A percentile compares a stretch with the other conserved stretches of the same genome.
These are phyloP conservation scores for Blastobotrys proliferans DNA, from an alignment of 1,139 yeast genomes.

Conservation along the genomic window DNA sequence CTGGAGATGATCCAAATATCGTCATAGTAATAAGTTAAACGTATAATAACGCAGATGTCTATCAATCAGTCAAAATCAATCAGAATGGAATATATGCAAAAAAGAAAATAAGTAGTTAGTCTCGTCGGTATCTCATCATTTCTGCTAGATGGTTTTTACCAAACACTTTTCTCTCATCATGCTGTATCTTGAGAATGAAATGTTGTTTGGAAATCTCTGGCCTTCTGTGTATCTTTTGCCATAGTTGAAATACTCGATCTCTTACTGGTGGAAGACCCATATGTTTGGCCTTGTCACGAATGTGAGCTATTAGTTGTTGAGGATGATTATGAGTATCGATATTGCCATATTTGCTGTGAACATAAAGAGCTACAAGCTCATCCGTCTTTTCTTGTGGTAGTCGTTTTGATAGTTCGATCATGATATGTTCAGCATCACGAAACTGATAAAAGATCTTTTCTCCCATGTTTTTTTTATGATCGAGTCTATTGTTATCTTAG, in stretches of 20 bases:
- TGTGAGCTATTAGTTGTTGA: not conserved
- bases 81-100: no score
- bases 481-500: slow-evolving; percentile 2
- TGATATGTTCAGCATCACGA: slow-evolving; percentile 20
- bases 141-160: slow-evolving; percentile 21
- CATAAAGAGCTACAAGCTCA: slow-evolving; percentile 18
- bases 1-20: not conserved
- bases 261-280: slow-evolving; percentile 20
- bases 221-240: slow-evolving; percentile 19
- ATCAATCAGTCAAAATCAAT: no score
- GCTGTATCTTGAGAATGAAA: slow-evolving; percentile 18
- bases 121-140: slow-evolving; percentile 12
- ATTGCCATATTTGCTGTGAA: slow-evolving; percentile 21
- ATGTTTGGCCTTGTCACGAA: slow-evolving; percentile 12
- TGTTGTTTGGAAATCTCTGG: slow-evolving; percentile 19
- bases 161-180: slow-evolving; percentile 19
- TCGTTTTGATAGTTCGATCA: slow-evolving; percentile 16
- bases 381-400: slow-evolving; percentile 16
- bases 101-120: no score
- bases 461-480: slow-evolving; percentile 3
- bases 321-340: slow-evolving; percentile 14
- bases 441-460: slow-evolving; percentile 13
- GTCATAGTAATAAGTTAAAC: no score
- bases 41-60: no score
- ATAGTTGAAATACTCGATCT: slow-evolving; percentile 17